A percentile compares a stretch with the other conserved stretches of the same genome.
phyloP scores from a whole-genome alignment of 2,329 filamentous ascomycete genomes.

The Fusarium tupiense region DNA sequence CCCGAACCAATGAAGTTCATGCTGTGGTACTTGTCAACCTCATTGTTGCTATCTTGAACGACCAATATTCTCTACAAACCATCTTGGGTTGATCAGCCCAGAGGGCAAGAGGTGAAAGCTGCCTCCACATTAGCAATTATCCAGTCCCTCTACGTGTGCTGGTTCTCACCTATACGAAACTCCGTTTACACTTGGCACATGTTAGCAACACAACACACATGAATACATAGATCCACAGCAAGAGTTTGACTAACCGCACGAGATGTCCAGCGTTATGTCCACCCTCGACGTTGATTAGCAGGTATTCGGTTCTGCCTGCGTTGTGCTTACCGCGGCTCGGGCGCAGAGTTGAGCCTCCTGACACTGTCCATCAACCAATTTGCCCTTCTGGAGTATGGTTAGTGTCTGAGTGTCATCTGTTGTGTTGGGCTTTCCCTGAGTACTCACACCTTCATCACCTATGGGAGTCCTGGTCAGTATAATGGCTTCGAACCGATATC shows the following conservation, averaged over 20 bases:
- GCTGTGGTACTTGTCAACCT: neutral
- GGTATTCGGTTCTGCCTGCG: neutral
- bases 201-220: neutral
- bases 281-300: neutral
- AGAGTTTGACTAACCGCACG: neutral
- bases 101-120: neutral
- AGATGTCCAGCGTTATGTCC: neutral
- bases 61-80: neutral
- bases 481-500: neutral
- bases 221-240: neutral
- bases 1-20: neutral
- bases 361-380: neutral
- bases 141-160: neutral
- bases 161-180: neutral
- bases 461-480: neutral
- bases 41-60: neutral
- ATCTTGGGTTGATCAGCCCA: neutral
- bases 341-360: neutral
- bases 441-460: neutral
- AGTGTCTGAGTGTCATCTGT: neutral
- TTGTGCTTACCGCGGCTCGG: neutral
- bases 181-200: neutral
- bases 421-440: neutral
- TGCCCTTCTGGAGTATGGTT: neutral
- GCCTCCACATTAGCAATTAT: neutral